Base-by-base conservation (phyloP, 2,329 filamentous ascomycete species). In the Alternaria sp. region DNA sequence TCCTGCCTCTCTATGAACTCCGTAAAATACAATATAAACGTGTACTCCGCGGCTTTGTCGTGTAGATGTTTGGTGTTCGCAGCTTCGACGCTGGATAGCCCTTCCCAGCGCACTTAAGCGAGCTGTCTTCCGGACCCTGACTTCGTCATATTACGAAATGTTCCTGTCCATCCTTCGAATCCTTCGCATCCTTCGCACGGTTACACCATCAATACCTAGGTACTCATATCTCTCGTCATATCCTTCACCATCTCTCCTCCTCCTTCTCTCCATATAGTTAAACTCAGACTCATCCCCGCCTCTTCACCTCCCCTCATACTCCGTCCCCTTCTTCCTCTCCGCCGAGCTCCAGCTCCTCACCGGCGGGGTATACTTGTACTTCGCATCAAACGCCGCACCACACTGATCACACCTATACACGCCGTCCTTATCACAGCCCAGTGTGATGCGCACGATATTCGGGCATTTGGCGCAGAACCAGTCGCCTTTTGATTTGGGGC, bases 401-500 rank as follows among this genome's bases (percentile, higher is more conserved):
- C 49, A 52, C 49, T 21, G 32, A 12, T 52, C 49, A 13, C 49
- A 52, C 28, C 49, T 30, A 7, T 52, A 52, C 19, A 52, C 49
- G 4, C 49, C 49, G 19, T 52, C 49, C 30, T 52, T 40, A 15
- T 52, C 49, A 3, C 19, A 32, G 1, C 49, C 30, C 28, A 52
- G 49, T 40, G 49, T 32, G 19, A 52, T 40, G 1, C 28, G 49
- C 49, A 52, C 49, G n/a, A 52, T 52, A 9, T 52, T 52, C 2
- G 49, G 49, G 49, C 49, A 52, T 40, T 52, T 52, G 17, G 49
- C 30, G 49, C 49, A 52, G 49, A 52, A 52, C 49, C 49, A 52
- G 49, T 52, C 49, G 7, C 49, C 49, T 28, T 52, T 52, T 12
- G 49, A 52, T 40, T 52, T 52, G 28, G 49, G 49, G 30, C 49